phyloP scores from a whole-genome alignment of 148 eudicot species.

The Cornus suecica region DNA sequence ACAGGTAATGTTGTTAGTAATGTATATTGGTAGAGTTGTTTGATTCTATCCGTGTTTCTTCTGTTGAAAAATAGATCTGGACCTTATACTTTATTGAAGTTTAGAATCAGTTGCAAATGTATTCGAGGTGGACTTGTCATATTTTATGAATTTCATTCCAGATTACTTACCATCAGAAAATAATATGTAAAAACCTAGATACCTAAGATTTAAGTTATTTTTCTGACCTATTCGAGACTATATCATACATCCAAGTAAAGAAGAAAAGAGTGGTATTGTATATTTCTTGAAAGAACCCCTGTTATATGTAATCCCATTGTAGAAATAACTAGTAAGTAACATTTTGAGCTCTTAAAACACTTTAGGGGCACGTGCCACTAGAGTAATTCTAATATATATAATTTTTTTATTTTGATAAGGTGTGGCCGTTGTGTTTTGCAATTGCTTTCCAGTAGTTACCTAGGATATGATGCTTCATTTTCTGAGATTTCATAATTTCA shows the following conservation, averaged over 20 bases:
- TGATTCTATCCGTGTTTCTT: background rate
- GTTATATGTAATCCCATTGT: no score
- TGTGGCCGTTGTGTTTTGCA: background rate
- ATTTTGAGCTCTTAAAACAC: background rate
- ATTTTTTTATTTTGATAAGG: no score
- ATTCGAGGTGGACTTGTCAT: background rate
- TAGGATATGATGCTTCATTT: background rate
- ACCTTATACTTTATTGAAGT: background rate
- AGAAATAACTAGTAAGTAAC: background rate
- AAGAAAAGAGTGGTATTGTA: background rate
- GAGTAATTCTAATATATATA: no score
- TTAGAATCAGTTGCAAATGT: background rate
- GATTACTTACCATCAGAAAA: background rate
- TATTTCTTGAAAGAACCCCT: no score
- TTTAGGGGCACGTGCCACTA: background rate
- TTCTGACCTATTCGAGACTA: background rate
- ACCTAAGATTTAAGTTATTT: background rate
- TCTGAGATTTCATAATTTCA: background rate
- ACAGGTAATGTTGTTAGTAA: conserved; percentile 29
- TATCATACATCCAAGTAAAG: background rate
- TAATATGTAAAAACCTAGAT: background rate
- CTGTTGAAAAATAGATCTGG: background rate
- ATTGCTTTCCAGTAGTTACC: background rate
- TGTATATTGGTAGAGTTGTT: background rate
- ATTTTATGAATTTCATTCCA: no score